These are phyloP conservation scores for Plasmopara viticola DNA, from an alignment of 352 stramenopile species.

Conservation along the genomic window DNA sequence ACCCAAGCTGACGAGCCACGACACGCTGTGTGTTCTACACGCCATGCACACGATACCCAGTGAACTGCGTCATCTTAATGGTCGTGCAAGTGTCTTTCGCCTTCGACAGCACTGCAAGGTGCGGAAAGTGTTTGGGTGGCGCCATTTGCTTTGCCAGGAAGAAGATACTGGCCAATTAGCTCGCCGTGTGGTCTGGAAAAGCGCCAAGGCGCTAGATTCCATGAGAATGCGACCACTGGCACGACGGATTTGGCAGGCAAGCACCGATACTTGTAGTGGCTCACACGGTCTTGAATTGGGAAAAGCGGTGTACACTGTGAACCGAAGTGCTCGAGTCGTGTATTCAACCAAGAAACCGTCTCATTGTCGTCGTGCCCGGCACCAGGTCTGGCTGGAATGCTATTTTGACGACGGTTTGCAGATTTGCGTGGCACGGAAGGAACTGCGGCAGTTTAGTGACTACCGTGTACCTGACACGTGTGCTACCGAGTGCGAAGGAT, in stretches of 20 bases:
- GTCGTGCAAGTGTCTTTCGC: constrained; percentile 13
- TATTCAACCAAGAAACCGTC: constrained; percentile 18
- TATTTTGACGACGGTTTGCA: constrained; percentile 33
- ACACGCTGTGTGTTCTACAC: constrained; percentile 32
- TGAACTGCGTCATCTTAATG: constrained; percentile 35
- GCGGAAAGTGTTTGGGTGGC: constrained; percentile 32
- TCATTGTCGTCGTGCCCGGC: constrained; percentile 7
- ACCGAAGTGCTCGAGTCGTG: constrained; percentile 26
- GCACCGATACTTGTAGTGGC: constrained; percentile 6
- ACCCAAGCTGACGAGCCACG: constrained; percentile 27
- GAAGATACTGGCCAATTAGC: constrained; percentile 16
- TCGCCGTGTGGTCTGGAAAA: constrained; percentile 37
- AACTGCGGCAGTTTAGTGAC: constrained; percentile 34
- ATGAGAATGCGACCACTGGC: constrained; percentile 29
- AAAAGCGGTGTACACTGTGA: constrained; percentile 33
- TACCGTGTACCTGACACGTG: constrained; percentile 20
- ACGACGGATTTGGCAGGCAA: constrained; percentile 30
- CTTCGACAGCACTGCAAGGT: constrained; percentile 14
- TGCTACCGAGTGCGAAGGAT: constrained; percentile 31
- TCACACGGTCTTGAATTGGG: not conserved
- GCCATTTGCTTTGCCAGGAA: constrained; percentile 32
- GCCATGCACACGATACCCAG: constrained; percentile 29
- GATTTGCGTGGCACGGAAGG: constrained; percentile 38
- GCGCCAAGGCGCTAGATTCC: constrained; percentile 31
- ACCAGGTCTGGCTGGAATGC: constrained; percentile 42